Conservation (phyloP, 306 rosid genomes). For the Senna tora region DNA sequence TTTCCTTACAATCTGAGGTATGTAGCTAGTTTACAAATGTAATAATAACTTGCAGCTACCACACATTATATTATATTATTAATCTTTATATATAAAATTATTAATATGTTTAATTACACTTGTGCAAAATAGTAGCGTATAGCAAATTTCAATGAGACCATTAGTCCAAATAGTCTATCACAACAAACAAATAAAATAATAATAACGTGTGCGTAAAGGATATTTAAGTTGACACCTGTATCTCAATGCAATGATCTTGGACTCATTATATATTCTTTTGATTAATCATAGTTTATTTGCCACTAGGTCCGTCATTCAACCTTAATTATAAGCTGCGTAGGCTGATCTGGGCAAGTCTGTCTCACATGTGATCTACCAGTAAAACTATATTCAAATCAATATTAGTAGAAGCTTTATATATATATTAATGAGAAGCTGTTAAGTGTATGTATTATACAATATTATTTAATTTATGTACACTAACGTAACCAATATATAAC, state of each 20-base stretch:
- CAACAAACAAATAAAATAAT: not conserved
- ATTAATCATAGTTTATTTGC: slow-evolving; percentile 6
- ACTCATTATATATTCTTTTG: not conserved
- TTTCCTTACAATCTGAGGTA: not conserved
- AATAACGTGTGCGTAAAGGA: not conserved
- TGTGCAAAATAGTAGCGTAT: not conserved
- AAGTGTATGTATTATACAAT: too few relatives aligned
- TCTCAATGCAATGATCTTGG: not conserved
- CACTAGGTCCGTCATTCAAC: not conserved
- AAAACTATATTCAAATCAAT: not conserved
- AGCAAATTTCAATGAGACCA: too few relatives aligned
- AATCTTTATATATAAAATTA: too few relatives aligned
- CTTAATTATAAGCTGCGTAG: not conserved
- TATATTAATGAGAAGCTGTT: too few relatives aligned
- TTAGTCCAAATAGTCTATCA: not conserved
- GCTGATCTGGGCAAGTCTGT: not conserved
- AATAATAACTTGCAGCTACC: not conserved
- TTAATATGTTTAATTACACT: not conserved
- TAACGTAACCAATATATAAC: too few relatives aligned
- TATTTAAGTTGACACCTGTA: not conserved
- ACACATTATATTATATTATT: not conserved
- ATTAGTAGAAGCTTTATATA: too few relatives aligned
- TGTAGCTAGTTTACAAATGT: too few relatives aligned
- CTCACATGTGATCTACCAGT: slow-evolving; percentile 18
- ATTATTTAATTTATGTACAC: too few relatives aligned